These are phyloP conservation scores for Zopfochytrium polystomum DNA, from an alignment of 371 early-diverging fungal species.

Conservation along the genomic window DNA sequence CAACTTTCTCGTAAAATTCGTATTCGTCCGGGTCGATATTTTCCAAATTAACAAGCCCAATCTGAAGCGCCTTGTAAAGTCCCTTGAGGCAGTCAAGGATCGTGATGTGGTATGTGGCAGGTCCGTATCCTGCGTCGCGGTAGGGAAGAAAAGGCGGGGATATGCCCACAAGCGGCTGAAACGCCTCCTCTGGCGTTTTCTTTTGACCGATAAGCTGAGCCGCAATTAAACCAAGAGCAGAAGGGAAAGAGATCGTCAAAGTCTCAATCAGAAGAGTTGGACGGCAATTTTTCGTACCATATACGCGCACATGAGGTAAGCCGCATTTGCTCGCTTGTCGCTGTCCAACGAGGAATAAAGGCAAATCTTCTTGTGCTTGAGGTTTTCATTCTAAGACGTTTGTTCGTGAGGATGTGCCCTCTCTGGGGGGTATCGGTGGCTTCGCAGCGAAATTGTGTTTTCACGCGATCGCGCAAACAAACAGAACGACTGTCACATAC, in stretches of 20 bases:
- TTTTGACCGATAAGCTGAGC: constrained; percentile 50
- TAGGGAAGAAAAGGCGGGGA: constrained; percentile 51
- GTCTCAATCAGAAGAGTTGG: background rate
- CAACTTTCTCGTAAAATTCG: constrained; percentile 61
- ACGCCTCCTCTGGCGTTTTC: constrained; percentile 57
- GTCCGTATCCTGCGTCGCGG: constrained; percentile 66
- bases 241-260: background rate
- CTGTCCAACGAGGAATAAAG: constrained; percentile 49
- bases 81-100: constrained; percentile 61
- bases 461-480: background rate
- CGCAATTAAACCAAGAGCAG: background rate
- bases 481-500: background rate
- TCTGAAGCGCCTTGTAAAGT: constrained; percentile 48
- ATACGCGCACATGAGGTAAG: constrained; percentile 56
- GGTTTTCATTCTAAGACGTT: constrained; percentile 45
- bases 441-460: background rate
- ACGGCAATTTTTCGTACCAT: constrained; percentile 45
- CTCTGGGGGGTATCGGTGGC: too few relatives aligned
- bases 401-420: too few relatives aligned
- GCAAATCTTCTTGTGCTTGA: constrained; percentile 48
- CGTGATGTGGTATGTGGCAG: constrained; percentile 58
- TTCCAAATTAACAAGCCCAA: constrained; percentile 55
- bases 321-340: constrained; percentile 57
- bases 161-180: constrained; percentile 41
- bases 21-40: constrained; percentile 56